Conservation (phyloP, 2,329 filamentous ascomycete genomes). For the Claviceps digitariae region DNA sequence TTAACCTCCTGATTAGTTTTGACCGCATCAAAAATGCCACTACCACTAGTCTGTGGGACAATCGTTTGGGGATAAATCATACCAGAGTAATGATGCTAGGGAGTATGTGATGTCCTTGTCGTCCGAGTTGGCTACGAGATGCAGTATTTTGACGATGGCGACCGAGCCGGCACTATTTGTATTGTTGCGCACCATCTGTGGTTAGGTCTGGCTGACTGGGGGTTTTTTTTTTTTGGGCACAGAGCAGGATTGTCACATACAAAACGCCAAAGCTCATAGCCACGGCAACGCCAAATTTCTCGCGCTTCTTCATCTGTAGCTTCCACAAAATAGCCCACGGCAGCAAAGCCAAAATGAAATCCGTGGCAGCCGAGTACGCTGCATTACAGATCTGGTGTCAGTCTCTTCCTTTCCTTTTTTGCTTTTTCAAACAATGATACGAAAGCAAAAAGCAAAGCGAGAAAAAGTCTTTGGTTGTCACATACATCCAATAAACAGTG, state of each 20-base stretch:
- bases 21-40: background rate
- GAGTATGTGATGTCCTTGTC: conserved; percentile 5
- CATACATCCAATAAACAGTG: conserved; percentile 6
- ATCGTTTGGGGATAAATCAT: background rate
- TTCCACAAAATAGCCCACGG: conserved; percentile 6
- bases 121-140: conserved; percentile 5
- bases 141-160: conserved; percentile 5
- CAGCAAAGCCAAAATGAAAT: conserved; percentile 4
- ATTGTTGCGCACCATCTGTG: background rate
- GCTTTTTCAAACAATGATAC: background rate
- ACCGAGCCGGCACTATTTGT: conserved; percentile 3
- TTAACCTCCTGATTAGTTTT: background rate
- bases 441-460: background rate
- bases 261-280: conserved; percentile 7
- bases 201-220: background rate
- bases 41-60: too few relatives aligned
- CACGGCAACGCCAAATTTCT: conserved; percentile 6
- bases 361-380: conserved; percentile 6
- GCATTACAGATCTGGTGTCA: background rate
- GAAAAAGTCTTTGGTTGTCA: background rate
- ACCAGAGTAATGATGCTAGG: conserved; percentile 4
- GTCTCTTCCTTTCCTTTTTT: background rate
- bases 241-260: background rate
- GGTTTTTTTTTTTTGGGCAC: background rate
- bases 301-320: conserved; percentile 4